Percentiles rank a stretch among this genome's conserved stretches.
These are phyloP conservation scores for Sequoiadendron giganteum DNA, from an alignment of 75 land plant species.

Conservation along the genomic window DNA sequence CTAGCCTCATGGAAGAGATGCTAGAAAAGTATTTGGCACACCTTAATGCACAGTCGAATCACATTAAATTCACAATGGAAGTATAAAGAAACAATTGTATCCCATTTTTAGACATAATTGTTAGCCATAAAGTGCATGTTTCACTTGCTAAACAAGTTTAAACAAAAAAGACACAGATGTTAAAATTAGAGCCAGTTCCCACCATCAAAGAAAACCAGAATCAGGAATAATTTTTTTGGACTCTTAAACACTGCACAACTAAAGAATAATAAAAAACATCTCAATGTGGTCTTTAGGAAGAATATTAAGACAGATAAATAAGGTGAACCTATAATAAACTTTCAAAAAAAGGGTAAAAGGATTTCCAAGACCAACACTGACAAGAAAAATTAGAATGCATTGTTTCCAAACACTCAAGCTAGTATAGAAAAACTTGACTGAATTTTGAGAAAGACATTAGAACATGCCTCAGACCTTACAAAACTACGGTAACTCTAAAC, in stretches of 20 bases:
- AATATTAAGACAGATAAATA: no score
- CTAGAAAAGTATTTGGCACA: neutral
- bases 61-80: neutral
- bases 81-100: no score
- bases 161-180: neutral
- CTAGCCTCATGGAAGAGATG: no score
- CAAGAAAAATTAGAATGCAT: no score
- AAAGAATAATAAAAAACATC: no score
- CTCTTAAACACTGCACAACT: neutral
- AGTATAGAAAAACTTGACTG: neutral
- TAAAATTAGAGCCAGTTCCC: neutral
- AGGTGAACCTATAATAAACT: neutral
- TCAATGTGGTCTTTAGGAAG: no score
- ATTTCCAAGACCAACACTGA: neutral
- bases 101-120: neutral
- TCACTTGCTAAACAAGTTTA: neutral
- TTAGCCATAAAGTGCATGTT: neutral
- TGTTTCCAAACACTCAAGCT: neutral
- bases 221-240: neutral
- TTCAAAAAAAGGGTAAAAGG: no score
- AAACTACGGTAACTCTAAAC: neutral
- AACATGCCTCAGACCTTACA: neutral
- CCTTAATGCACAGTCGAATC: neutral
- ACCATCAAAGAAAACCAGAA: neutral
- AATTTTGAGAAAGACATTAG: neutral